Conservation (phyloP, 1,284 basidiomycete genomes). For the Cryptococcus wingfieldii region DNA sequence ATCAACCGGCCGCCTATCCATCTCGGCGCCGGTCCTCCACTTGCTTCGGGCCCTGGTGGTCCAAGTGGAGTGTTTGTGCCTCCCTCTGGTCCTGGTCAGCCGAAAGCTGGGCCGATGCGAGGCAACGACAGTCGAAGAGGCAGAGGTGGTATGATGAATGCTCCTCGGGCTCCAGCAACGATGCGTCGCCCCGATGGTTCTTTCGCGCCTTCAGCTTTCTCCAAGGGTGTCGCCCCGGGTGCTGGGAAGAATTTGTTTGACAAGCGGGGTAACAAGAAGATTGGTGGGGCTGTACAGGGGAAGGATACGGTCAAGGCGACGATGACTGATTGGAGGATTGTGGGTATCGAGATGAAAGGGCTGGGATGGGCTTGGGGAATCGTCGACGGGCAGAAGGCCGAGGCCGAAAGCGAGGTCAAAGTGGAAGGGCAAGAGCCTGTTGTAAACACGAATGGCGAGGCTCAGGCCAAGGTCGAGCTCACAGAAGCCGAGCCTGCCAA, state of each 20-base stretch:
- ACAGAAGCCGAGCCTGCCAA: not conserved
- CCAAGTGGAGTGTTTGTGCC: constrained; percentile 4
- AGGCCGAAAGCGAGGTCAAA: constrained; percentile 9
- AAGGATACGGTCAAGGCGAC: constrained; percentile 65
- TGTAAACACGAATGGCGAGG: constrained; percentile 1
- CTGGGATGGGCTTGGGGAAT: constrained; percentile 51
- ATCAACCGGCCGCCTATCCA: constrained; percentile 29
- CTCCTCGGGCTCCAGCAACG: constrained; percentile 25
- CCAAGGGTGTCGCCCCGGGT: not conserved
- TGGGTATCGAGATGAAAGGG: constrained; percentile 69
- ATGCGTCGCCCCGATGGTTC: constrained; percentile 11
- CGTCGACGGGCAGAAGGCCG: constrained; percentile 23
- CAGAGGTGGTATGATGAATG: constrained; percentile 19
- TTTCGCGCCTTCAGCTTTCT: not conserved
- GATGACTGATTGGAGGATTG: constrained; percentile 92
- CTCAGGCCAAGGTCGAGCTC: constrained; percentile 7
- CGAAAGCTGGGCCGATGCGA: constrained; percentile 14
- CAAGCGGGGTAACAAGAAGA: constrained; percentile 17
- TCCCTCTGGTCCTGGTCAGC: constrained; percentile 42
- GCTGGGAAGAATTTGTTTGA: constrained; percentile 1
- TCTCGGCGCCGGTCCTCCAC: constrained; percentile 31
- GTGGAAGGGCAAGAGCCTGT: constrained; percentile 1
- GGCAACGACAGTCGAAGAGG: constrained; percentile 4
- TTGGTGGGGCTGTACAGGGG: constrained; percentile 24
- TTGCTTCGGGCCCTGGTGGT: constrained; percentile 7